These are phyloP conservation scores for Verbena officinalis DNA, from an alignment of 257 asterid species.

Conservation along the genomic window DNA sequence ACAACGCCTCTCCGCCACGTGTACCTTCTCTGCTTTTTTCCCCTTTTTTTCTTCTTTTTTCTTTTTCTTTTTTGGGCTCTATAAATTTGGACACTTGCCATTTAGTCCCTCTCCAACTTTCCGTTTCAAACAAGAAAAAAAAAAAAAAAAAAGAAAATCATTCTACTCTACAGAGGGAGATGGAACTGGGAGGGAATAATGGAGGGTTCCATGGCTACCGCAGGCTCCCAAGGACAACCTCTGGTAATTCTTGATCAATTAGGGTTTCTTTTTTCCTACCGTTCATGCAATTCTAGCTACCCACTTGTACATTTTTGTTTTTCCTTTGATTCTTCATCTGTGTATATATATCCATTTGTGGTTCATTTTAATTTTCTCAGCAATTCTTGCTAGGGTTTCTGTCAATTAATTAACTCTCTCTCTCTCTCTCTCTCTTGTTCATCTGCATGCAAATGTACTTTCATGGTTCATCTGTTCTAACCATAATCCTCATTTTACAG, in stretches of 20 bases:
- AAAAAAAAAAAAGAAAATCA: not conserved
- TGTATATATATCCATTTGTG: not conserved
- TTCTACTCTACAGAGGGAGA: slow-evolving; percentile 12
- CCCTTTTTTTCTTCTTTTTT: not conserved
- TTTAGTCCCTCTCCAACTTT: slow-evolving; percentile 13
- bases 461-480: not conserved
- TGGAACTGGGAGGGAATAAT: slow-evolving; percentile 53
- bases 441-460: slow-evolving; percentile 29
- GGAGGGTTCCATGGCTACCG: slow-evolving; percentile 72
- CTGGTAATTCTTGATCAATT: slow-evolving; percentile 35
- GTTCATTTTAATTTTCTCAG: not conserved
- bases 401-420: not conserved
- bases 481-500: not conserved
- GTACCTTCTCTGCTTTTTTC: slow-evolving; percentile 4
- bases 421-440: not conserved
- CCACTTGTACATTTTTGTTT: not conserved
- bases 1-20: slow-evolving; percentile 70
- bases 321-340: not conserved
- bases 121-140: slow-evolving; percentile 20
- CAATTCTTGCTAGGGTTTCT: not conserved
- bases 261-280: slow-evolving; percentile 27
- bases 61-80: slow-evolving; percentile 23
- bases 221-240: slow-evolving; percentile 42
- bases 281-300: not conserved
- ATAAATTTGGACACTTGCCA: slow-evolving; percentile 43